These are phyloP conservation scores for Trifolium pratense DNA, from an alignment of 306 rosid genomes.

Conservation along the genomic window DNA sequence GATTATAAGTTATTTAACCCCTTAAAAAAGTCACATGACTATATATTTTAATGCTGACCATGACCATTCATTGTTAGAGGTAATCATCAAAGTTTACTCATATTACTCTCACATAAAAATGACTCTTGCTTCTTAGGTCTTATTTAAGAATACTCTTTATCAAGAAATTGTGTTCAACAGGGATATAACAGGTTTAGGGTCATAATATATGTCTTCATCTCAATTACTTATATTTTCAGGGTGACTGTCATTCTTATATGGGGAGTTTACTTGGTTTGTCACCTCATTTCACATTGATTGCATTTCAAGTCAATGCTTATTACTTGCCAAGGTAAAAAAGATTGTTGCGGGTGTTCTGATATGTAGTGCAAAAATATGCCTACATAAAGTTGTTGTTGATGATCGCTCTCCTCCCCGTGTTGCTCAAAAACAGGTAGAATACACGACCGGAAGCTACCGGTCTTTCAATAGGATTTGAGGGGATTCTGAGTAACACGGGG, in stretches of 20 bases:
- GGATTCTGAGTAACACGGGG: no score
- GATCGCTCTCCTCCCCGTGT: no score
- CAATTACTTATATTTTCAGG: slow-evolving; percentile 18
- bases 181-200: neutral
- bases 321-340: slow-evolving; percentile 23
- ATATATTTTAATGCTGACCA: no score
- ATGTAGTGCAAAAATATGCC: neutral
- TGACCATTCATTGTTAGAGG: neutral
- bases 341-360: neutral
- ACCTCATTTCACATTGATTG: slow-evolving; percentile 20
- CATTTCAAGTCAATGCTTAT: neutral
- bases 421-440: no score
- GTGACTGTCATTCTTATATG: slow-evolving; percentile 7
- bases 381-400: slow-evolving; percentile 7
- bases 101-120: neutral
- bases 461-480: no score
- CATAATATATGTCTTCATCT: slow-evolving; percentile 13
- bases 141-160: neutral
- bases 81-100: neutral
- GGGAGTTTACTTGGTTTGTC: slow-evolving; percentile 17
- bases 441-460: no score
- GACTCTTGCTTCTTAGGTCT: neutral
- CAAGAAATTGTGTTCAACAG: neutral
- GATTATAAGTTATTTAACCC: neutral
- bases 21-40: neutral